Base-by-base conservation (phyloP, 192 early-diverging fungal genomes). In the Coemansia sp. region DNA sequence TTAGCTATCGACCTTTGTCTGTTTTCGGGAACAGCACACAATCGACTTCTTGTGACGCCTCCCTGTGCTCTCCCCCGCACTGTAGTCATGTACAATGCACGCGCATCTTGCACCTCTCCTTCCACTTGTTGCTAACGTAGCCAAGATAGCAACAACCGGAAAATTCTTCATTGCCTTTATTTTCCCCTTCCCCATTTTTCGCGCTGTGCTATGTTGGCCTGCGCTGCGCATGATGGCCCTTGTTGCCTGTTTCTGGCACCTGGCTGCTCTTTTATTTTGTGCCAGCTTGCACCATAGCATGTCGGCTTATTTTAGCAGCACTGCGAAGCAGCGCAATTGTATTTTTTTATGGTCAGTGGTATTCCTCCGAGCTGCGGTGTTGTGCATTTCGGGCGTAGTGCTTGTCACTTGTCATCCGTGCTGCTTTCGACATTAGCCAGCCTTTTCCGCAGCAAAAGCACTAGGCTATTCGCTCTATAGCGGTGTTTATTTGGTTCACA, bases 31-130 rank as follows among this genome's bases (percentile, higher is more conserved):
- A 5, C 33, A 34, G 9, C 56, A 37, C 56, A 58, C 56, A 58
- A 58, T 58, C 56, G 5, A 36, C 56, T 37, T 58, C 34, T 9
- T 37, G 56, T 36, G 33, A 33, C 56, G 56, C 56, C 56, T 58
- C 56, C n/a, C 13, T 58, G 56, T 11, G 34, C 56, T 58, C 14
- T 57, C 34, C 56, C 56, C 34, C 56, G 56, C 56, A 58, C 56
- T 37, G 14, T 58, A 58, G 31, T 58, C 34, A 58, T 9, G 56
- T 37, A 58, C 56, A 58, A 58, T 58, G 56, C 56, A 55, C 51
- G 56, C 34, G 56, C 34, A 21, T 33, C 56, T 33, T 57, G 33
- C 55, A 5, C 20, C 33, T 5, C 23, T 16, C 11, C 28, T 28
- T 28, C 1, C 26, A n/a, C 16, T 33, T 55, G 51, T 55, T 58